These are phyloP conservation scores for Marvania coccoides DNA, from an alignment of 139 green algal species.

Conservation along the genomic window DNA sequence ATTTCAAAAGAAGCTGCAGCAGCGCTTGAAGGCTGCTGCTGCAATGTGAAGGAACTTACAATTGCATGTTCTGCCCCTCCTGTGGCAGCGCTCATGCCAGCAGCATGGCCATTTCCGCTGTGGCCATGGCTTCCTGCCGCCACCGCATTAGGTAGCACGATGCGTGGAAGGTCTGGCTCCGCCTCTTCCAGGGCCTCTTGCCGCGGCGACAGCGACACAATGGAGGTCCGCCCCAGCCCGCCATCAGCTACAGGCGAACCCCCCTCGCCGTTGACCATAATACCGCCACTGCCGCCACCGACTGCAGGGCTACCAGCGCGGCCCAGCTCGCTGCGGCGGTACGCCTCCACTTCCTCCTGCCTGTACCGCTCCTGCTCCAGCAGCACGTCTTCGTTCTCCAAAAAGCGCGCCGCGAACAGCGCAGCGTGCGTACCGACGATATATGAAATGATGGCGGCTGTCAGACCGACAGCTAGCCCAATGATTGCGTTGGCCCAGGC, in stretches of 20 bases:
- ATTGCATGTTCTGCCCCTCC: neutral
- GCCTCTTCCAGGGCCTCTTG: neutral
- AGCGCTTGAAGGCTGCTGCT: neutral
- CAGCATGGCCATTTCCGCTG: neutral
- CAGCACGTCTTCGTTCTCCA: slow-evolving; percentile 3
- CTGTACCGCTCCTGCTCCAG: slow-evolving; percentile 6
- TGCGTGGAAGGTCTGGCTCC: slow-evolving; percentile 13
- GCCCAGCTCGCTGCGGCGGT: neutral
- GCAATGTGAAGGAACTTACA: neutral
- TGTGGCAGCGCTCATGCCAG: neutral
- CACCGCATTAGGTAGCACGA: neutral
- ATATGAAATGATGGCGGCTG: slow-evolving; percentile 34
- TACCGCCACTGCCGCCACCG: neutral
- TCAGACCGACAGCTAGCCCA: slow-evolving; percentile 39
- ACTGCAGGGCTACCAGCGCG: neutral
- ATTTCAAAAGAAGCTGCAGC: neutral
- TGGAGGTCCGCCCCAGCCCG: neutral
- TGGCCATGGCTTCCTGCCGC: neutral
- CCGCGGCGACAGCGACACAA: neutral
- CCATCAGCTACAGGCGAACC: neutral
- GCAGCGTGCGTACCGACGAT: slow-evolving; percentile 48
- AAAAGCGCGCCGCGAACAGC: slow-evolving; percentile 20
- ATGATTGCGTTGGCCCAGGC: slow-evolving; percentile 35
- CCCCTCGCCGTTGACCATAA: neutral
- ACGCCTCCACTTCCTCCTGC: neutral